Conservation (phyloP, 2,329 filamentous ascomycete species). For the Xylariales sp. region DNA sequence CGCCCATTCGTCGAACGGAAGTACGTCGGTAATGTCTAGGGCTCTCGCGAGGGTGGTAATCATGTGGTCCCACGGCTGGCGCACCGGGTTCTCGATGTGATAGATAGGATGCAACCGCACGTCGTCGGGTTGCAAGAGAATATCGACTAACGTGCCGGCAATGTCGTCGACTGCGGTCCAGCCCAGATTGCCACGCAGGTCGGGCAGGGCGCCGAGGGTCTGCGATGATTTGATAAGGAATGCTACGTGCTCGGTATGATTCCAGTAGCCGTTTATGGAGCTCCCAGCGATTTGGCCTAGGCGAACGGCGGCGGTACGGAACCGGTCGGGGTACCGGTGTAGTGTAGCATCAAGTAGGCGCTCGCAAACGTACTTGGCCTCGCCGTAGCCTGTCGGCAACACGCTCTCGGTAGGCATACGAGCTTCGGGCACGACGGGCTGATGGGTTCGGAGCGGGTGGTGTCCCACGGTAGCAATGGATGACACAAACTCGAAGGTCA, state of each 20-base stretch:
- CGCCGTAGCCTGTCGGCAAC: constrained; percentile 55
- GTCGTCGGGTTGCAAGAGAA: constrained; percentile 4
- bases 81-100: constrained; percentile 37
- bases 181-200: constrained; percentile 32
- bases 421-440: constrained; percentile 50
- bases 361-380: constrained; percentile 61
- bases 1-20: too few species aligned
- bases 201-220: constrained; percentile 42
- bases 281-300: constrained; percentile 58
- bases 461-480: constrained; percentile 55
- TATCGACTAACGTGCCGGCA: constrained; percentile 19
- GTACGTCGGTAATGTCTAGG: too few species aligned
- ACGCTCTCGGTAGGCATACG: constrained; percentile 44
- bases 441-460: constrained; percentile 1
- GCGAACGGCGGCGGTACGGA: constrained; percentile 52
- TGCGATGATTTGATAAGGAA: constrained; percentile 59
- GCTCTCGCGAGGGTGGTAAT: too few species aligned
- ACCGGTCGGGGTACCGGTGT: constrained; percentile 45
- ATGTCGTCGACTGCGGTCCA: constrained; percentile 35
- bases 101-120: constrained; percentile 13
- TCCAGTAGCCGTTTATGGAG: constrained; percentile 55
- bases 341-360: constrained; percentile 56
- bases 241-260: constrained; percentile 57
- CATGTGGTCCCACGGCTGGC: constrained; percentile 28
- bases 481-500: constrained; percentile 56